Evolutionary conservation across 306 rosid genomes (phyloP).

Genomic region (Prunus armeniaca): DNA sequence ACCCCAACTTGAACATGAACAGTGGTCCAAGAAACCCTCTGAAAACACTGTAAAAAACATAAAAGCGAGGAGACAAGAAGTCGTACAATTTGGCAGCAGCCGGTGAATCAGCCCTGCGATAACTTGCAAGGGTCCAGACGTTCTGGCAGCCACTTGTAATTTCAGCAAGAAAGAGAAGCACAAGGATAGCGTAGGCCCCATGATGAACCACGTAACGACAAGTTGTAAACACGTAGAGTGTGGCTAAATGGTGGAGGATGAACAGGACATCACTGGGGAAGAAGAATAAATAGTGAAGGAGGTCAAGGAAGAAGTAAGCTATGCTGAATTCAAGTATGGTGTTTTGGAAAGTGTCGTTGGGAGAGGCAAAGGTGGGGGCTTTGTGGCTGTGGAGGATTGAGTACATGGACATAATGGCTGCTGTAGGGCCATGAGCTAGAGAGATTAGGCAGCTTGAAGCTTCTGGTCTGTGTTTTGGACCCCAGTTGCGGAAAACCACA

Average conservation of each 20-base stretch:
- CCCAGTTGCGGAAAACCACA: slow-evolving; percentile 34
- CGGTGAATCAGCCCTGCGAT: slow-evolving; percentile 12
- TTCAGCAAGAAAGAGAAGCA: slow-evolving; percentile 44
- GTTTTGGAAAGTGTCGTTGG: slow-evolving; percentile 28
- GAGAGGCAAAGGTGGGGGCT: slow-evolving; percentile 29
- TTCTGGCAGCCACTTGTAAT: slow-evolving; percentile 51
- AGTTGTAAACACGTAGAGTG: slow-evolving; percentile 38
- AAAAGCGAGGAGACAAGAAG: slow-evolving; percentile 37
- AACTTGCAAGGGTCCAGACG: slow-evolving; percentile 36
- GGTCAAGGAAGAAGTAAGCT: slow-evolving; percentile 48
- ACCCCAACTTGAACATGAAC: slow-evolving; percentile 35
- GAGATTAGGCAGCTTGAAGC: slow-evolving; percentile 52
- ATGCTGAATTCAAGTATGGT: slow-evolving; percentile 38
- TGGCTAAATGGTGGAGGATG: slow-evolving; percentile 46
- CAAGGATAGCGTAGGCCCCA: slow-evolving; percentile 40
- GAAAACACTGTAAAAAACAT: slow-evolving; percentile 29
- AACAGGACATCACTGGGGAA: slow-evolving; percentile 39
- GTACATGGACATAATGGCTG: slow-evolving; percentile 31
- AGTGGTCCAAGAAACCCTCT: slow-evolving; percentile 46
- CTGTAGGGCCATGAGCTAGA: slow-evolving; percentile 47
- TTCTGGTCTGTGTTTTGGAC: slow-evolving; percentile 30
- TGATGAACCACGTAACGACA: slow-evolving; percentile 39
- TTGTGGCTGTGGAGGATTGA: slow-evolving; percentile 11
- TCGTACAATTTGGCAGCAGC: slow-evolving; percentile 32
- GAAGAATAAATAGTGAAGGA: slow-evolving; percentile 37